Evolutionary conservation across 306 rosid species (phyloP).

Genomic region (Cucumis hystrix): DNA sequence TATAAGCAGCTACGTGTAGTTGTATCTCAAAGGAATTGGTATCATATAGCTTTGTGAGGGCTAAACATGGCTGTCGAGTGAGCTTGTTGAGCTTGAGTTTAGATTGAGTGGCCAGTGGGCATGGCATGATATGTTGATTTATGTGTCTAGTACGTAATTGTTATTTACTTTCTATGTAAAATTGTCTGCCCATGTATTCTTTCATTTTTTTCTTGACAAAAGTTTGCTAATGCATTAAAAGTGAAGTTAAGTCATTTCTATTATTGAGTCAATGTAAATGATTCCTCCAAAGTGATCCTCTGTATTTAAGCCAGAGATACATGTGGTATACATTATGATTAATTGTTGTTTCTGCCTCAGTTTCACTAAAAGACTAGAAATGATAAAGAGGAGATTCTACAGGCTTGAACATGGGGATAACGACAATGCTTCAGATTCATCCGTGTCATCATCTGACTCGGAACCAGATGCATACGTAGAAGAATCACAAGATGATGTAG

Average conservation of each 20-base stretch:
- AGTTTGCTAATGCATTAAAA: not conserved
- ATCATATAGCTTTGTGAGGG: too few species aligned
- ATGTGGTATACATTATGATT: not conserved
- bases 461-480: slow-evolving; percentile 26
- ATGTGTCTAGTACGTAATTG: too few species aligned
- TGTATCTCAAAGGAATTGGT: too few species aligned
- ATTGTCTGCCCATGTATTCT: not conserved
- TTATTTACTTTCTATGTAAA: too few species aligned
- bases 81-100: too few species aligned
- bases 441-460: slow-evolving; percentile 49
- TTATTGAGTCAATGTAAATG: not conserved
- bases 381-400: slow-evolving; percentile 81
- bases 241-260: not conserved
- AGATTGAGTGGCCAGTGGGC: too few species aligned
- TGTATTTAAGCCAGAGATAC: not conserved
- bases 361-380: slow-evolving; percentile 14
- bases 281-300: not conserved
- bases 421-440: slow-evolving; percentile 40
- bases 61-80: too few species aligned
- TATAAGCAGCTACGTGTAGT: too few species aligned
- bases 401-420: slow-evolving; percentile 50
- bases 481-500: slow-evolving; percentile 25
- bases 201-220: too few species aligned
- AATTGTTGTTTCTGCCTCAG: not conserved
- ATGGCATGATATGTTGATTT: too few species aligned